Conservation (phyloP, 2,329 filamentous ascomycete genomes). For the Pyricularia pennisetigena region DNA sequence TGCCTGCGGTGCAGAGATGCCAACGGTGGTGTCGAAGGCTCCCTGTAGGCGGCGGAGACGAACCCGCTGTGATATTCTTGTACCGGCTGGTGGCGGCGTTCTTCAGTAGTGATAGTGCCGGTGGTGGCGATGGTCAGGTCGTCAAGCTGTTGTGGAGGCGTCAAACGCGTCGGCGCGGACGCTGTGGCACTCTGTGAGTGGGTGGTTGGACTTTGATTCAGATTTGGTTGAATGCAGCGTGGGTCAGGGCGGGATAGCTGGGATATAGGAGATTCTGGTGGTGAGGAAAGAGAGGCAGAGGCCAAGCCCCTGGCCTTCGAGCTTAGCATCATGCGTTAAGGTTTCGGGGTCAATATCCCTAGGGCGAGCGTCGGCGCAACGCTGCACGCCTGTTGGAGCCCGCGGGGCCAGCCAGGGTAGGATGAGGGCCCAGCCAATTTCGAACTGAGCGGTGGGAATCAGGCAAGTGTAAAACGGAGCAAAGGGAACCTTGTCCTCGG, state of each 20-base stretch:
- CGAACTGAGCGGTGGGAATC: not conserved
- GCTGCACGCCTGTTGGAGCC: not conserved
- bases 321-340: slow-evolving; percentile 27
- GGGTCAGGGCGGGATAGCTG: slow-evolving; percentile 7
- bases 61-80: slow-evolving; percentile 23
- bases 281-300: slow-evolving; percentile 15
- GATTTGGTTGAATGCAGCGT: not conserved
- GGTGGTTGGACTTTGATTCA: not conserved
- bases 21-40: slow-evolving; percentile 11
- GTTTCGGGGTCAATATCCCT: slow-evolving; percentile 14
- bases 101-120: slow-evolving; percentile 8
- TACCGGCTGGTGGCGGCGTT: slow-evolving; percentile 14
- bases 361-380: not conserved
- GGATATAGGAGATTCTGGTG: slow-evolving; percentile 10
- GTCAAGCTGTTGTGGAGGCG: not conserved
- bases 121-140: slow-evolving; percentile 1
- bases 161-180: not conserved
- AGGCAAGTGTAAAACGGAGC: not conserved
- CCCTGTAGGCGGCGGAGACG: slow-evolving; percentile 11
- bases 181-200: not conserved
- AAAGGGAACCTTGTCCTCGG: too few species aligned
- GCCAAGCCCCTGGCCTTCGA: slow-evolving; percentile 11
- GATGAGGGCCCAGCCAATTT: not conserved
- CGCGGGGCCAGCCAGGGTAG: not conserved
- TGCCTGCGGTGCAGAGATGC: slow-evolving; percentile 21